Conservation (phyloP, 2,329 filamentous ascomycete species). For the Clonostachys byssicola region DNA sequence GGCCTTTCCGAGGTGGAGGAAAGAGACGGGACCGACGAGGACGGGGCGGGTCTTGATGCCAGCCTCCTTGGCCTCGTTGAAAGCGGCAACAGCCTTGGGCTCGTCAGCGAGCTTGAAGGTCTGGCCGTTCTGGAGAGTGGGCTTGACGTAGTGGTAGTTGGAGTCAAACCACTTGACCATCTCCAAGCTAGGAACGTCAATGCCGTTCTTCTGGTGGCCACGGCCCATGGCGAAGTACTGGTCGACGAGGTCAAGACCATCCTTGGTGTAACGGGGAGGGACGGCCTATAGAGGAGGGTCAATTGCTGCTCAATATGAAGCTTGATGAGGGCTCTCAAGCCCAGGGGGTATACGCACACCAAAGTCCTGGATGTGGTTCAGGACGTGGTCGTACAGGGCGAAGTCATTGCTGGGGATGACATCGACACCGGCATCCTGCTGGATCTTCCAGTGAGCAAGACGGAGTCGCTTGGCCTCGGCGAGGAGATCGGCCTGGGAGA, state of each 20-base stretch:
- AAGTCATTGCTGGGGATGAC: constrained; percentile 99
- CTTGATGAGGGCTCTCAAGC: too few species aligned
- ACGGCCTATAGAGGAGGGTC: constrained; percentile 56
- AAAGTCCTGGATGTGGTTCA: constrained; percentile 97
- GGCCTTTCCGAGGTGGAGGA: constrained; percentile 96
- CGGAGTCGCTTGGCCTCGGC: constrained; percentile 95
- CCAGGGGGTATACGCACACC: constrained; percentile 56
- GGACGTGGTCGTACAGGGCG: constrained; percentile 95
- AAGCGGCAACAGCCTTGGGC: constrained; percentile 93
- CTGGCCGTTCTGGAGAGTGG: constrained; percentile 95
- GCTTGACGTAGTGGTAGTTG: constrained; percentile 99
- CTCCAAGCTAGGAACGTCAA: constrained; percentile 92
- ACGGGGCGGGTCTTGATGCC: constrained; percentile 92
- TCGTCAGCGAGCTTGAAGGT: constrained; percentile 82
- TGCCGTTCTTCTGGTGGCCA: constrained; percentile 91
- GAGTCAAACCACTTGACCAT: constrained; percentile 99
- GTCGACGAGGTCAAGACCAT: constrained; percentile 83
- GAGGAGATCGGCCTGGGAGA: constrained; percentile 86
- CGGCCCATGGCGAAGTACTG: constrained; percentile 99
- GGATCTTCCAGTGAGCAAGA: constrained; percentile 98
- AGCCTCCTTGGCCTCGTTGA: constrained; percentile 96
- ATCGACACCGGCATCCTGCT: constrained; percentile 97
- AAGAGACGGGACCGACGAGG: constrained; percentile 91
- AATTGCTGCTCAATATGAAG: too few species aligned
- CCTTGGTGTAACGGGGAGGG: constrained; percentile 89